These are phyloP conservation scores for Albophoma yamanashiensis DNA, from an alignment of 2,329 filamentous ascomycete genomes.

Conservation along the genomic window DNA sequence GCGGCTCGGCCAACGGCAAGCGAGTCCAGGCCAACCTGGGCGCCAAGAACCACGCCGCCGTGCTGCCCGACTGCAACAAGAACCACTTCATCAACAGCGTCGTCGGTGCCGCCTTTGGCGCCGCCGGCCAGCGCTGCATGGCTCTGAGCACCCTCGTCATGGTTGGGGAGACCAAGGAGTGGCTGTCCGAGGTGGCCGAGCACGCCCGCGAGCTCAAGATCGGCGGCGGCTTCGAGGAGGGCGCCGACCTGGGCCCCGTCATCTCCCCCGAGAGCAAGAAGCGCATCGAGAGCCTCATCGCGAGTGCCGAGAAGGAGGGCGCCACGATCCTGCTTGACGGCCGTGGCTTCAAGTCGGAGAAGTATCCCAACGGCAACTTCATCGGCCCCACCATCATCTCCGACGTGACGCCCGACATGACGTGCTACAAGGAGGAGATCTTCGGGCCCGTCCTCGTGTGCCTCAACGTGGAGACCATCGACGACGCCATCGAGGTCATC, in stretches of 20 bases:
- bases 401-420: slow-evolving; percentile 71
- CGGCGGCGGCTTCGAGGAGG: slow-evolving; percentile 72
- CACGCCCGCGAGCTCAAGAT: slow-evolving; percentile 62
- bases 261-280: slow-evolving; percentile 71
- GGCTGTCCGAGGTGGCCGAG: slow-evolving; percentile 69
- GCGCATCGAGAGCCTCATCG: slow-evolving; percentile 67
- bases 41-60: slow-evolving; percentile 79
- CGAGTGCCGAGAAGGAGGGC: slow-evolving; percentile 67
- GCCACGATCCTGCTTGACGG: slow-evolving; percentile 77
- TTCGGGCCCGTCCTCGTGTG: slow-evolving; percentile 79
- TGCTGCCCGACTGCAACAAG: slow-evolving; percentile 81
- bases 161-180: slow-evolving; percentile 76
- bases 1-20: slow-evolving; percentile 76
- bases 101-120: slow-evolving; percentile 73
- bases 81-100: slow-evolving; percentile 82
- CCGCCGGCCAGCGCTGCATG: slow-evolving; percentile 81
- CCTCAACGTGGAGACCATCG: slow-evolving; percentile 65
- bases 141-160: slow-evolving; percentile 74
- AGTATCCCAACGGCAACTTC: slow-evolving; percentile 82
- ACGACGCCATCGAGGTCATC: slow-evolving; percentile 72
- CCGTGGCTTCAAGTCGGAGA: slow-evolving; percentile 59
- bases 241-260: slow-evolving; percentile 71
- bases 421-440: slow-evolving; percentile 77
- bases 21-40: slow-evolving; percentile 81
- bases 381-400: slow-evolving; percentile 74